Conservation (phyloP, 2,329 filamentous ascomycete genomes). For the Pseudogymnoascus sp. region DNA sequence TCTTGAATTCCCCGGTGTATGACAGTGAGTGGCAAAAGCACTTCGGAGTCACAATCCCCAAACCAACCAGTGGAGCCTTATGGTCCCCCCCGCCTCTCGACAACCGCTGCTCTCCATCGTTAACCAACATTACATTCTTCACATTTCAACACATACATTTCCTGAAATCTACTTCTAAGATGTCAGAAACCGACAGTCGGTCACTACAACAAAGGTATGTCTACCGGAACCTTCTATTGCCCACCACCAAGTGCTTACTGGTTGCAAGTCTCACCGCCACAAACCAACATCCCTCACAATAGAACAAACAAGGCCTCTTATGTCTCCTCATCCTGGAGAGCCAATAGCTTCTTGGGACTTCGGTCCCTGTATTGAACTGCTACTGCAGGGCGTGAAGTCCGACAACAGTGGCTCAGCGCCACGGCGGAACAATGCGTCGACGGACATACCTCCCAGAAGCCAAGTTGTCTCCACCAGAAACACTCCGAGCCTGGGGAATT, state of each 20-base stretch:
- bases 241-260: neutral
- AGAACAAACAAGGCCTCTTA: slow-evolving; percentile 4
- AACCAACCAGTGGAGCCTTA: neutral
- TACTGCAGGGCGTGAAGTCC: neutral
- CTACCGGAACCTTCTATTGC: neutral
- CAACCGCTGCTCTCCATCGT: neutral
- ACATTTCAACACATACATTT: slow-evolving; percentile 5
- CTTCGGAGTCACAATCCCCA: neutral
- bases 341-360: neutral
- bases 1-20: neutral
- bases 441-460: neutral
- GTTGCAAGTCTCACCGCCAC: neutral
- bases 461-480: neutral
- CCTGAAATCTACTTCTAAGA: neutral
- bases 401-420: neutral
- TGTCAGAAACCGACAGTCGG: neutral
- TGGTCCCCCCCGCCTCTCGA: neutral
- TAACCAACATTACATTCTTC: neutral
- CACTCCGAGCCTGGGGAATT: slow-evolving; percentile 4
- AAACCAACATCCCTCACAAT: neutral
- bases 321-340: slow-evolving; percentile 2
- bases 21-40: neutral
- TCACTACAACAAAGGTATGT: slow-evolving; percentile 3
- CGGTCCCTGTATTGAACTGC: neutral
- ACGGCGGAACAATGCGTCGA: neutral